Evolutionary conservation across 2,329 filamentous ascomycete species (phyloP).

Genomic region (Tolypocladium ophioglossoides): DNA sequence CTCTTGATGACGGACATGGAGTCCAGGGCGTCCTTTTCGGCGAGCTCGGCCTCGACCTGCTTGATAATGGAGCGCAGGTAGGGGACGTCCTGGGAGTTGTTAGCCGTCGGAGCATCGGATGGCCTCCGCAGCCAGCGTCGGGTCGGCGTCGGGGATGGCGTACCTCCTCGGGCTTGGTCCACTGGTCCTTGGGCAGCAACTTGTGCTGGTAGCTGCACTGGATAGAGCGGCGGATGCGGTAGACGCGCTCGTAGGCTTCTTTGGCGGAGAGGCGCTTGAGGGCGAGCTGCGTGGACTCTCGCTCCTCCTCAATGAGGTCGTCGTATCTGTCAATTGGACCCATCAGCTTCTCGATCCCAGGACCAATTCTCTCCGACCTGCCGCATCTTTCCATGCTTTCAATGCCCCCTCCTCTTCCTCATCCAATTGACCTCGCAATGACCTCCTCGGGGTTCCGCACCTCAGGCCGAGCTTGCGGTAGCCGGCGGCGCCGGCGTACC

Average conservation of each 20-base stretch:
- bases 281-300: slow-evolving; percentile 73
- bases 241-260: slow-evolving; percentile 93
- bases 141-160: slow-evolving; percentile 1
- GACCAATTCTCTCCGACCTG: not conserved
- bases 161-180: slow-evolving; percentile 47
- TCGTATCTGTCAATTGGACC: slow-evolving; percentile 56
- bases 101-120: not conserved
- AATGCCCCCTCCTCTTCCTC: not conserved
- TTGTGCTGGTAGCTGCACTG: slow-evolving; percentile 60
- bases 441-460: slow-evolving; percentile 37
- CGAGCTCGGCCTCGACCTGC: slow-evolving; percentile 36
- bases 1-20: slow-evolving; percentile 38
- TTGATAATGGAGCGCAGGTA: slow-evolving; percentile 45
- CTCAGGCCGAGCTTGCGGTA: slow-evolving; percentile 88
- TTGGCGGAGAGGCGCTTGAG: slow-evolving; percentile 83
- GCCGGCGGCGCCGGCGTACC: slow-evolving; percentile 82
- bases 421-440: not conserved
- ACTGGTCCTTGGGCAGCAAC: slow-evolving; percentile 51
- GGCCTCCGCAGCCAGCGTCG: not conserved
- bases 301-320: slow-evolving; percentile 91
- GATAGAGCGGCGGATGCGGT: slow-evolving; percentile 89
- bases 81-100: slow-evolving; percentile 32
- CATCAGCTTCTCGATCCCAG: slow-evolving; percentile 11
- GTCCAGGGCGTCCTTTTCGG: slow-evolving; percentile 43
- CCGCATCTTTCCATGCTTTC: not conserved